Conservation (phyloP, 2,329 filamentous ascomycete genomes). For the Tolypocladium sp. region DNA sequence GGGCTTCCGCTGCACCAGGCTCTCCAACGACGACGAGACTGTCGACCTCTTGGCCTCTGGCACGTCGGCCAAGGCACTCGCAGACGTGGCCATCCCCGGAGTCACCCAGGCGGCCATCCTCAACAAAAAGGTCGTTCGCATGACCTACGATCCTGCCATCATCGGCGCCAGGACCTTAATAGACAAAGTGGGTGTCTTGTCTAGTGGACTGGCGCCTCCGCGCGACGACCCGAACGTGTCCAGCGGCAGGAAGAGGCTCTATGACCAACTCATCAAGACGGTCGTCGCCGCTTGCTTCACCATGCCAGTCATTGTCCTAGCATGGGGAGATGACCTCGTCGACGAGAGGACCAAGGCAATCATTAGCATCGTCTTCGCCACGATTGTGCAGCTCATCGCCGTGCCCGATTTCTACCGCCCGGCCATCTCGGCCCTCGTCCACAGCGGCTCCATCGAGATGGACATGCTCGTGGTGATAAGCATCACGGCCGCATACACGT, state of each 20-base stretch:
- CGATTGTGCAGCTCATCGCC: conserved; percentile 40
- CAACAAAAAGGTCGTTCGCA: conserved; percentile 19
- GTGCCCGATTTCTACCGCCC: conserved; percentile 38
- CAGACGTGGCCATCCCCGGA: conserved; percentile 10
- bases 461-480: conserved; percentile 47
- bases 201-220: conserved; percentile 19
- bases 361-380: conserved; percentile 35
- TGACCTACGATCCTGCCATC: conserved; percentile 23
- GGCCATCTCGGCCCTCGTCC: conserved; percentile 37
- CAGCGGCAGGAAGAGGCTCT: conserved; percentile 18
- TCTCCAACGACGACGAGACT: conserved; percentile 15
- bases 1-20: conserved; percentile 18
- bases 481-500: conserved; percentile 43
- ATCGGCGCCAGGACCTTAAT: conserved; percentile 22
- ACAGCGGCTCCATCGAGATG: conserved; percentile 40
- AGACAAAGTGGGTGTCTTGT: conserved; percentile 6
- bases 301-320: conserved; percentile 21
- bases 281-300: conserved; percentile 18
- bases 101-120: conserved; percentile 15
- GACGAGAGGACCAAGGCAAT: conserved; percentile 11
- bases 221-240: conserved; percentile 21
- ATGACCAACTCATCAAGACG: conserved; percentile 22
- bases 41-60: conserved; percentile 18
- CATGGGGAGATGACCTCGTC: conserved; percentile 17
- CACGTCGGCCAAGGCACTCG: conserved; percentile 10